phyloP scores from a whole-genome alignment of 1,139 yeast genomes.

The Suhomyces yuchorum region DNA sequence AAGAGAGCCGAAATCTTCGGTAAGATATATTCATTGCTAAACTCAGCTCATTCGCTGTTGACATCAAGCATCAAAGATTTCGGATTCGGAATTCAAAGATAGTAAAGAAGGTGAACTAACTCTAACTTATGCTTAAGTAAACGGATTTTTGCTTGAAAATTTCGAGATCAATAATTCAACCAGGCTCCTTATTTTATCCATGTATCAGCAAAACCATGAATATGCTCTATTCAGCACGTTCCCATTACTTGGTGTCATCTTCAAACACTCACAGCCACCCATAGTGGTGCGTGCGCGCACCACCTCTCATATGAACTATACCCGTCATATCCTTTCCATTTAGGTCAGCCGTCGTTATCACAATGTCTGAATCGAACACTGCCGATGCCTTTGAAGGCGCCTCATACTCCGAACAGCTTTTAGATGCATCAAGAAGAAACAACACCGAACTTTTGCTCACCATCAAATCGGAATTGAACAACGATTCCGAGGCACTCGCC shows the following conservation, averaged over 20 bases:
- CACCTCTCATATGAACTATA: background rate
- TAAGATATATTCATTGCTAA: too few relatives aligned
- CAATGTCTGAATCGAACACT: slow-evolving; percentile 9
- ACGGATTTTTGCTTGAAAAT: too few relatives aligned
- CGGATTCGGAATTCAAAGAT: too few relatives aligned
- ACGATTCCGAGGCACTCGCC: slow-evolving; percentile 53
- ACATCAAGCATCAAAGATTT: too few relatives aligned
- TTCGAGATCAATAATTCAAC: too few relatives aligned
- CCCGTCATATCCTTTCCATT: background rate
- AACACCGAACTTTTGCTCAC: slow-evolving; percentile 72
- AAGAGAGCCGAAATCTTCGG: too few relatives aligned
- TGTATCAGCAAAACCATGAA: too few relatives aligned
- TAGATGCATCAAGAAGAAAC: slow-evolving; percentile 88
- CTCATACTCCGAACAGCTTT: slow-evolving; percentile 70
- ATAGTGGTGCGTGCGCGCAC: slow-evolving; percentile 2
- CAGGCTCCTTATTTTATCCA: too few relatives aligned
- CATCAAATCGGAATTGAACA: slow-evolving; percentile 50
- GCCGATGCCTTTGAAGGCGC: slow-evolving; percentile 83
- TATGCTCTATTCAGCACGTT: too few relatives aligned
- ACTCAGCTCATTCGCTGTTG: too few relatives aligned
- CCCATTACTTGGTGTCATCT: background rate
- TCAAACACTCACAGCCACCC: slow-evolving; percentile 1
- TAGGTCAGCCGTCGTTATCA: slow-evolving; percentile 3
- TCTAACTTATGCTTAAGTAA: too few relatives aligned
- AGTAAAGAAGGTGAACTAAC: too few relatives aligned